These are phyloP conservation scores for Posidonia australis DNA, from an alignment of 106 monocot species.

Conservation along the genomic window DNA sequence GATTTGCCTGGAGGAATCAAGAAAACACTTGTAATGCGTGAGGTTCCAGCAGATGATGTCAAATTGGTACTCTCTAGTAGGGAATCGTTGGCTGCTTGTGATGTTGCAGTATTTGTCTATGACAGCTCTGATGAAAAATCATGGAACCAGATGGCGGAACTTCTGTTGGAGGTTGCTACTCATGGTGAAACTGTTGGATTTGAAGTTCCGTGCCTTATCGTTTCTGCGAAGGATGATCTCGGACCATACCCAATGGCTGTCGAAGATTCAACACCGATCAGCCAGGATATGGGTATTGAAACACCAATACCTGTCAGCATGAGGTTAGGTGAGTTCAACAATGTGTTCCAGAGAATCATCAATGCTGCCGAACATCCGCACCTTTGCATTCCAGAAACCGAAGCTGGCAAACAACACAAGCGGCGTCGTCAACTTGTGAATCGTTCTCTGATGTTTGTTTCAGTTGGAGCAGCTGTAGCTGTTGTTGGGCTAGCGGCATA, in stretches of 20 bases:
- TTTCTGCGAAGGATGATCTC: conserved; percentile 95
- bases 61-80: conserved; percentile 47
- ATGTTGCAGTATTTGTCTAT: conserved; percentile 80
- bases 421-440: conserved; percentile 67
- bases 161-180: conserved; percentile 71
- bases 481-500: conserved; percentile 81
- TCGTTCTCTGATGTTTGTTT: conserved; percentile 85
- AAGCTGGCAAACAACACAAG: conserved; percentile 66
- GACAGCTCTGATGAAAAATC: conserved; percentile 92
- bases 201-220: conserved; percentile 89
- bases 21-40: conserved; percentile 87
- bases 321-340: conserved; percentile 62
- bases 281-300: conserved; percentile 93
- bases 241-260: conserved; percentile 66
- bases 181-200: conserved; percentile 84
- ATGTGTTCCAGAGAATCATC: conserved; percentile 66
- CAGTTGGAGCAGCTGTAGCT: conserved; percentile 90
- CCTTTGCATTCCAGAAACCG: conserved; percentile 92
- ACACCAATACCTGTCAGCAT: conserved; percentile 74
- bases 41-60: conserved; percentile 78
- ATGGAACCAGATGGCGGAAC: conserved; percentile 58
- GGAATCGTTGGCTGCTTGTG: conserved; percentile 83
- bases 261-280: conserved; percentile 81
- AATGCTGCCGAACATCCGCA: conserved; percentile 68
- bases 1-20: conserved; percentile 46